A percentile compares a stretch with the other conserved stretches of the same genome.
These are phyloP conservation scores for Cucurbitaria berberidis DNA, from an alignment of 2,329 filamentous ascomycete species.

Conservation along the genomic window DNA sequence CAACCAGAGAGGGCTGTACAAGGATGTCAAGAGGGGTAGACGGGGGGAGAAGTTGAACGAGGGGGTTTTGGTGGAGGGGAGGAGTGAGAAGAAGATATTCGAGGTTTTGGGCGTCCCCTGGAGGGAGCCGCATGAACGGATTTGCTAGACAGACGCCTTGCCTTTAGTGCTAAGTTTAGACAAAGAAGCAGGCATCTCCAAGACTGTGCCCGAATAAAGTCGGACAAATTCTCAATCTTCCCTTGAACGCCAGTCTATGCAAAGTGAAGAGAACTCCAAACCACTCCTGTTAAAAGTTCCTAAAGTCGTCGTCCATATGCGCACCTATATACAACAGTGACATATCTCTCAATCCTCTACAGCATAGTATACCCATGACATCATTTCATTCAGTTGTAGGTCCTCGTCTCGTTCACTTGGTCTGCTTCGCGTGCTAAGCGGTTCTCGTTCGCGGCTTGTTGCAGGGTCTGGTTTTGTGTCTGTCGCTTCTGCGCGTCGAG, in stretches of 20 bases:
- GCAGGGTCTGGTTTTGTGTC: constrained; percentile 71
- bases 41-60: constrained; percentile 67
- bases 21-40: constrained; percentile 68
- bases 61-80: constrained; percentile 74
- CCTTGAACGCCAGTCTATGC: background rate
- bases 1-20: constrained; percentile 82
- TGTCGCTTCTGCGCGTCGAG: constrained; percentile 78
- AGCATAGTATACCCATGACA: background rate
- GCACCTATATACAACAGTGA: background rate
- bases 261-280: background rate
- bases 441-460: constrained; percentile 71
- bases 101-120: constrained; percentile 82
- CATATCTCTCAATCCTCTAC: background rate
- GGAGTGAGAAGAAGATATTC: constrained; percentile 80
- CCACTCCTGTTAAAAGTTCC: background rate
- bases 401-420: constrained; percentile 61
- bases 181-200: background rate
- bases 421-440: constrained; percentile 72
- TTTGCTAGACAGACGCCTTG: no score
- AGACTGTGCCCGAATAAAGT: background rate
- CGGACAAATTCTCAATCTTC: background rate
- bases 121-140: constrained; percentile 61
- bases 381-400: constrained; percentile 57
- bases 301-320: background rate
- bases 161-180: no score